Percentiles rank a stretch among this genome's conserved stretches.
Evolutionary conservation across 257 asterid genomes (phyloP).

Genomic region (Ehretia macrophylla): DNA sequence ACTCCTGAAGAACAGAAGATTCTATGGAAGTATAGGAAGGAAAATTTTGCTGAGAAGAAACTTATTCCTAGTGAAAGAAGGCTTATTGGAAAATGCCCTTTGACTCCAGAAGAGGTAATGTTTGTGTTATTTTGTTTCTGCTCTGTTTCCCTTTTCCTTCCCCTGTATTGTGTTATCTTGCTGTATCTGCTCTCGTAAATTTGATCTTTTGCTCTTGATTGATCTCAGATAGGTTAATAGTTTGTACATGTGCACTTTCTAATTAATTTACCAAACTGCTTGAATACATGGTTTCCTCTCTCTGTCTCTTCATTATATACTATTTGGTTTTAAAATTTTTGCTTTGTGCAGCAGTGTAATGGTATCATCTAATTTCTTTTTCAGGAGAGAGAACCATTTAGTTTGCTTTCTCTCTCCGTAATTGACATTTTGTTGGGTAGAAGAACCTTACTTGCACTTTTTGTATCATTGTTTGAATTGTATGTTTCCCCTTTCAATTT

Average conservation of each 20-base stretch:
- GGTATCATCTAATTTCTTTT: too few species aligned
- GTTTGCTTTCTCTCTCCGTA: too few species aligned
- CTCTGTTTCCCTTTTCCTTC: conserved; percentile 1
- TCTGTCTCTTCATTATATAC: too few species aligned
- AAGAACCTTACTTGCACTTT: too few species aligned
- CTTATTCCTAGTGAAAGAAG: conserved; percentile 85
- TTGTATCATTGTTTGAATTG: too few species aligned
- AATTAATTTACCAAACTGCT: too few species aligned
- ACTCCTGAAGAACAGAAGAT: conserved; percentile 63
- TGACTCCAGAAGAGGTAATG: conserved; percentile 94
- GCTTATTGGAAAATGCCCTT: conserved; percentile 95
- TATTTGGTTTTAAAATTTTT: too few species aligned
- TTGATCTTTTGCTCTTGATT: background rate
- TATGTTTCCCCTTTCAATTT: too few species aligned
- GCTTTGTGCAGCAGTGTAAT: too few species aligned
- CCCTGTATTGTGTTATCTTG: background rate
- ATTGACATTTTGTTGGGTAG: too few species aligned
- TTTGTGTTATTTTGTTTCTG: conserved; percentile 3
- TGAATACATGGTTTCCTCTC: too few species aligned
- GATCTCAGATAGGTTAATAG: background rate
- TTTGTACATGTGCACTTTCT: background rate
- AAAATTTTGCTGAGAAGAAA: conserved; percentile 79
- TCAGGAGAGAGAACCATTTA: too few species aligned
- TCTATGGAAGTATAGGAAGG: conserved; percentile 63
- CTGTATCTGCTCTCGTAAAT: background rate